Percentiles rank a stretch among this genome's conserved stretches.
Evolutionary conservation across 2,329 filamentous ascomycete genomes (phyloP).

Genomic region (Alternaria triticina): DNA sequence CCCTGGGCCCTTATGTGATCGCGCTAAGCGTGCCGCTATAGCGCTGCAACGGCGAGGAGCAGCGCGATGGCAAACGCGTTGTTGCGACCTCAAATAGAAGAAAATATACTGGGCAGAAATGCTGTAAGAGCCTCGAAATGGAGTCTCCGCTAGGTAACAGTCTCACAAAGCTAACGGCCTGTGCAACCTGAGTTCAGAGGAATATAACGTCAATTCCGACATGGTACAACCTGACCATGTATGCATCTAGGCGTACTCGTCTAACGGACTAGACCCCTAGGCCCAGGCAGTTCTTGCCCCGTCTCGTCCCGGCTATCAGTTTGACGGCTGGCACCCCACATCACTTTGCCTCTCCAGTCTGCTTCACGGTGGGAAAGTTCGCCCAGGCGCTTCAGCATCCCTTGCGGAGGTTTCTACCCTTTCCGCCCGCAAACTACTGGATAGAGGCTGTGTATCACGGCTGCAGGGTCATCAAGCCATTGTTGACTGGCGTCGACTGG

Average conservation of each 20-base stretch:
- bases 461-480: conserved; percentile 13
- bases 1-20: conserved; percentile 12
- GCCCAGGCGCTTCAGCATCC: conserved; percentile 2
- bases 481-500: conserved; percentile 2
- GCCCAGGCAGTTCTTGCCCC: background rate
- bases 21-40: conserved; percentile 9
- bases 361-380: background rate
- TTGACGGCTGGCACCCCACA: conserved; percentile 1
- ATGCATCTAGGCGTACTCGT: conserved; percentile 13
- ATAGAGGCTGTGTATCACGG: conserved; percentile 6
- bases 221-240: conserved; percentile 7
- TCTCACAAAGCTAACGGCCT: background rate
- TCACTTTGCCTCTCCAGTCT: background rate
- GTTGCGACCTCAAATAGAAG: background rate
- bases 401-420: background rate
- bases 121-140: background rate
- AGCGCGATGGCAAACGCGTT: background rate
- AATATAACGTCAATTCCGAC: background rate
- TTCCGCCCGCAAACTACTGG: conserved; percentile 2
- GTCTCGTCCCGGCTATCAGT: background rate
- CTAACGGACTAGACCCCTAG: conserved; percentile 2
- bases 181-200: background rate
- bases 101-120: background rate
- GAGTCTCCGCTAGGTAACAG: background rate
- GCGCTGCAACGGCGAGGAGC: background rate